Evolutionary conservation across 345 rosid genomes (phyloP).

Genomic region (Cardamine chenopodiifolia): DNA sequence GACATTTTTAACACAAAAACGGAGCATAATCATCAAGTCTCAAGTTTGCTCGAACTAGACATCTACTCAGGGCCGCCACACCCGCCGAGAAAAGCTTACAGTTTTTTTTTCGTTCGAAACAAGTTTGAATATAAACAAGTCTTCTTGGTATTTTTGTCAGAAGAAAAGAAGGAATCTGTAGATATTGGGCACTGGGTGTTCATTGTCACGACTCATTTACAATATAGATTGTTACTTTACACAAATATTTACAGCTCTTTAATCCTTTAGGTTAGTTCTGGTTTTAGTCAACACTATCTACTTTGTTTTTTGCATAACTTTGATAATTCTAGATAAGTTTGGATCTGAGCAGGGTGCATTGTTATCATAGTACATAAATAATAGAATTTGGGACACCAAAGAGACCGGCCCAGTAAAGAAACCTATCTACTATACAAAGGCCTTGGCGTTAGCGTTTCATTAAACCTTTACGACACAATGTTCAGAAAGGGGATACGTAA

Average conservation of each 20-base stretch:
- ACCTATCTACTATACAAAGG: neutral
- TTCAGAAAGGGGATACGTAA: neutral
- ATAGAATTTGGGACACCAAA: neutral
- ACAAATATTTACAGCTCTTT: neutral
- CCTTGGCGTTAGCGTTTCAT: neutral
- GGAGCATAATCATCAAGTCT: neutral
- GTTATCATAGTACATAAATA: neutral
- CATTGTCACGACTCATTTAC: neutral
- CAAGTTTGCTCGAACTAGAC: neutral
- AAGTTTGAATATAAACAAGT: neutral
- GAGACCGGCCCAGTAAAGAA: slow-evolving; percentile 17
- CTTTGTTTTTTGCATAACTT: neutral
- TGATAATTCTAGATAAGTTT: too few species aligned
- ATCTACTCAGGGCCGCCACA: too few species aligned
- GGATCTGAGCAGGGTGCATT: neutral
- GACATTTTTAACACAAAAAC: neutral
- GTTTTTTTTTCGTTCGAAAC: neutral
- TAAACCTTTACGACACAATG: neutral
- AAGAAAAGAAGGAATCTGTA: neutral
- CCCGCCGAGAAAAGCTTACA: neutral
- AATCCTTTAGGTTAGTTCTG: neutral
- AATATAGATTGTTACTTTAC: neutral
- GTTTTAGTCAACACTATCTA: neutral
- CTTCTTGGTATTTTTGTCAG: neutral
- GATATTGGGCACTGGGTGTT: neutral